Conservation (phyloP, 2,329 filamentous ascomycete species). For the Talaromyces islandicus region DNA sequence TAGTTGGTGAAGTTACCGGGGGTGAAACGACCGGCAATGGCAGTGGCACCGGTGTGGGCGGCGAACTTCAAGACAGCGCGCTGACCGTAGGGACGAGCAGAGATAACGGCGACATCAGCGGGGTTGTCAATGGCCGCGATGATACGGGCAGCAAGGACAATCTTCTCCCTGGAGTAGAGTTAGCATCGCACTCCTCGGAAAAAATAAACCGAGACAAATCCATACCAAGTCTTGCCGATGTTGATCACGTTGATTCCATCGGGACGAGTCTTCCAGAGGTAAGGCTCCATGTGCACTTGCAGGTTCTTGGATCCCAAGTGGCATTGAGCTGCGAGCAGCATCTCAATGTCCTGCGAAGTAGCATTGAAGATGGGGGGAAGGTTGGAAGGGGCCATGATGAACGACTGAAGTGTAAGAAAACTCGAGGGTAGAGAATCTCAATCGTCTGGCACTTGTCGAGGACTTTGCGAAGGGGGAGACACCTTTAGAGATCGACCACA, state of each 20-base stretch:
- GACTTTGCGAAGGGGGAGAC: slow-evolving; percentile 1
- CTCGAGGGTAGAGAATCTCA: slow-evolving; percentile 33
- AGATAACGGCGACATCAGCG: slow-evolving; percentile 98
- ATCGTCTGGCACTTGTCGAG: slow-evolving; percentile 41
- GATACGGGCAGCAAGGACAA: slow-evolving; percentile 96
- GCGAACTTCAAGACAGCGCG: slow-evolving; percentile 99
- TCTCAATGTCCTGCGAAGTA: slow-evolving; percentile 97
- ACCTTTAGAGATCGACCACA: slow-evolving; percentile 25
- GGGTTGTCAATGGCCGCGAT: slow-evolving; percentile 99
- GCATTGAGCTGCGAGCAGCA: slow-evolving; percentile 93
- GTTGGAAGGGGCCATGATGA: slow-evolving; percentile 92
- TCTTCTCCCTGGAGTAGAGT: slow-evolving; percentile 76
- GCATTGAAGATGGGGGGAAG: slow-evolving; percentile 94
- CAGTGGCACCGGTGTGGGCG: slow-evolving; percentile 92
- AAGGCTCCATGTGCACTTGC: slow-evolving; percentile 98
- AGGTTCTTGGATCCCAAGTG: slow-evolving; percentile 99
- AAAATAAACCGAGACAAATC: neutral
- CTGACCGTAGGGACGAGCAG: slow-evolving; percentile 98
- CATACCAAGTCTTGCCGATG: slow-evolving; percentile 98
- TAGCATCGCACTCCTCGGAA: slow-evolving; percentile 3
- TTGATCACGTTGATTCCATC: slow-evolving; percentile 99
- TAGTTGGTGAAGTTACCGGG: slow-evolving; percentile 99
- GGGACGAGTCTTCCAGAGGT: slow-evolving; percentile 98
- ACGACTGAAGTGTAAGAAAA: slow-evolving; percentile 42
- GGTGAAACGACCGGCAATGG: slow-evolving; percentile 99